Evolutionary conservation across 306 rosid genomes (phyloP).

Genomic region (Trifolium repens): DNA sequence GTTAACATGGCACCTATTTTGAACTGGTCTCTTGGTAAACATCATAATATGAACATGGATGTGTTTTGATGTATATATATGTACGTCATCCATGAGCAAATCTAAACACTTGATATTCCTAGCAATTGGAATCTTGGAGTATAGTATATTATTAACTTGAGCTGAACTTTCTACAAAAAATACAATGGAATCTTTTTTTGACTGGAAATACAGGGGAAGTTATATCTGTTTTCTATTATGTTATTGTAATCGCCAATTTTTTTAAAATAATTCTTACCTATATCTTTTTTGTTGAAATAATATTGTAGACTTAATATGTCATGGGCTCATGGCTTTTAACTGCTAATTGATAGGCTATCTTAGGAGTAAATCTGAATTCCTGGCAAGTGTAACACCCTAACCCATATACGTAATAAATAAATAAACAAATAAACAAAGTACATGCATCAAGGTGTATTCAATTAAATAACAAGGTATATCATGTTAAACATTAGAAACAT

Average conservation of each 20-base stretch:
- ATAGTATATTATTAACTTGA: not conserved
- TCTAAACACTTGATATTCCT: not conserved
- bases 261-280: not conserved
- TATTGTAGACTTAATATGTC: not conserved
- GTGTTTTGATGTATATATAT: not conserved
- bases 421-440: no score
- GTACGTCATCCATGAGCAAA: not conserved
- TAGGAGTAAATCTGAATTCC: not conserved
- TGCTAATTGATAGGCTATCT: not conserved
- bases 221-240: not conserved
- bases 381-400: no score
- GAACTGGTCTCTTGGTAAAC: not conserved
- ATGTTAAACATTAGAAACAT: no score
- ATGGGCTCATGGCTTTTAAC: not conserved
- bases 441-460: no score
- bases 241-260: not conserved
- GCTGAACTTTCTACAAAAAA: not conserved
- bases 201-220: not conserved
- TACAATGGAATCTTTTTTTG: no score
- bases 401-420: no score
- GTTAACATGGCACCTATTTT: not conserved
- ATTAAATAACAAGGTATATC: no score
- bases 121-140: not conserved
- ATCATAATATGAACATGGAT: not conserved
- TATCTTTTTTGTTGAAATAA: not conserved